phyloP scores from a whole-genome alignment of 2,329 filamentous ascomycete species.

The Colletotrichum musicola region DNA sequence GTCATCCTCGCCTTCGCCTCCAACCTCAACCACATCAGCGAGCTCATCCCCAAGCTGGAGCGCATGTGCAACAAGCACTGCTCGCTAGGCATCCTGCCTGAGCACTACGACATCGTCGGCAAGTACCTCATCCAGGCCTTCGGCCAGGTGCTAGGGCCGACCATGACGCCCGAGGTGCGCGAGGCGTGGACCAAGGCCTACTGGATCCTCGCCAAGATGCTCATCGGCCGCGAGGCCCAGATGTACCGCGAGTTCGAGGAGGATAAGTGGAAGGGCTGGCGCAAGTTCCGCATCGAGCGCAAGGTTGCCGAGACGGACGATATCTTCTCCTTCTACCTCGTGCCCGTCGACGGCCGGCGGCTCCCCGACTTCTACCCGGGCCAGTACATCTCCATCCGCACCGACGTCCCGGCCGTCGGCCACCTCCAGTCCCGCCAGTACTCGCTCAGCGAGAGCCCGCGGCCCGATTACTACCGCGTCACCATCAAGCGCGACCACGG shows the following conservation, averaged over 20 bases:
- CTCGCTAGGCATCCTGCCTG: conserved; percentile 74
- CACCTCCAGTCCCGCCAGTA: conserved; percentile 78
- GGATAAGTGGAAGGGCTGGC: conserved; percentile 72
- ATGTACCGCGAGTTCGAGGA: conserved; percentile 71
- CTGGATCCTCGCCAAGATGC: conserved; percentile 78
- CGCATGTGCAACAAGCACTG: conserved; percentile 79
- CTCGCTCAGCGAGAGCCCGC: conserved; percentile 76
- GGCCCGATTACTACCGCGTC: conserved; percentile 74
- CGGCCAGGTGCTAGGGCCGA: conserved; percentile 73
- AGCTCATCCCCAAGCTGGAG: conserved; percentile 66
- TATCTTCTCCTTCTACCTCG: conserved; percentile 78
- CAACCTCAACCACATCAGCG: conserved; percentile 74
- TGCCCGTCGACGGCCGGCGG: conserved; percentile 70
- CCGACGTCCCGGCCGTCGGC: conserved; percentile 67
- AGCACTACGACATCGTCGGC: conserved; percentile 79
- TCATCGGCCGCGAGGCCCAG: conserved; percentile 74
- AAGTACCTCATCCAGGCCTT: conserved; percentile 77
- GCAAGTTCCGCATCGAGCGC: conserved; percentile 73
- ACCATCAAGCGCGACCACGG: conserved; percentile 77
- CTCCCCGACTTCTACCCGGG: conserved; percentile 76
- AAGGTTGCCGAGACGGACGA: conserved; percentile 76
- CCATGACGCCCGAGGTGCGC: conserved; percentile 73
- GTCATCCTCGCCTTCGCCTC: conserved; percentile 76
- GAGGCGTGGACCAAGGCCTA: conserved; percentile 80
- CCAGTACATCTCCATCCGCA: conserved; percentile 77